Conservation (phyloP, 116 monocot genomes). For the Dioscorea cayenensis region DNA sequence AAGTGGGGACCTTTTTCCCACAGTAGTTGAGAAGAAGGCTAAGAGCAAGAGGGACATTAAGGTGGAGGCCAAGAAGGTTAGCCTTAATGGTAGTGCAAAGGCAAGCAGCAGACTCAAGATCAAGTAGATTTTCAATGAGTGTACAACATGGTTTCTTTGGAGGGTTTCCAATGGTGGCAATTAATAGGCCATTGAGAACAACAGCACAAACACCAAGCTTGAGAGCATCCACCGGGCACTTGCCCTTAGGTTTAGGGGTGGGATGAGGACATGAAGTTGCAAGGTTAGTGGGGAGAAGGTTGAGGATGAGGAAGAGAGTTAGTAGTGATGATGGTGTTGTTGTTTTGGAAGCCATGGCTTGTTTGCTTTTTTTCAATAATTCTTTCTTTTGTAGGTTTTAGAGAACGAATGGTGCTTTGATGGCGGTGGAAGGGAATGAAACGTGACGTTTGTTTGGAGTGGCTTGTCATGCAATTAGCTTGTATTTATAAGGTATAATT, state of each 20-base stretch:
- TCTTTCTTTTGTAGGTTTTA: no score
- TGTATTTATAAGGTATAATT: no score
- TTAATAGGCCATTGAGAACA: conserved; percentile 24
- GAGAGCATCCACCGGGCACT: conserved; percentile 26
- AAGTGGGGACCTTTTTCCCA: conserved; percentile 22
- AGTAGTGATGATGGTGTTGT: neutral
- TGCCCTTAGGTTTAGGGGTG: neutral
- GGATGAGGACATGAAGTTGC: neutral
- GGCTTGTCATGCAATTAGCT: neutral
- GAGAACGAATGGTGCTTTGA: no score
- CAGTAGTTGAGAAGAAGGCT: conserved; percentile 45
- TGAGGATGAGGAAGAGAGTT: conserved; percentile 20
- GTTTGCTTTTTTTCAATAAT: no score
- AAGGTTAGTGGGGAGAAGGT: conserved; percentile 20
- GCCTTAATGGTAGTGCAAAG: conserved; percentile 50
- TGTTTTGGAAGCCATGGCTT: conserved; percentile 23
- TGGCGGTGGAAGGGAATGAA: no score
- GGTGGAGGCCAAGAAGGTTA: conserved; percentile 34
- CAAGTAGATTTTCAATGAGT: conserved; percentile 20
- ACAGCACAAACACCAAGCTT: conserved; percentile 32
- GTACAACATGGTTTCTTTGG: conserved; percentile 35
- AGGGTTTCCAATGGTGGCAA: conserved; percentile 16
- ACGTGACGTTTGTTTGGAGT: no score
- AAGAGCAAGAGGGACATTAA: conserved; percentile 36
- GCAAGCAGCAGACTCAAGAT: conserved; percentile 48